A percentile compares a stretch with the other conserved stretches of the same genome.
phyloP scores from a whole-genome alignment of 2,329 filamentous ascomycete genomes.

The Fusarium papillatum region DNA sequence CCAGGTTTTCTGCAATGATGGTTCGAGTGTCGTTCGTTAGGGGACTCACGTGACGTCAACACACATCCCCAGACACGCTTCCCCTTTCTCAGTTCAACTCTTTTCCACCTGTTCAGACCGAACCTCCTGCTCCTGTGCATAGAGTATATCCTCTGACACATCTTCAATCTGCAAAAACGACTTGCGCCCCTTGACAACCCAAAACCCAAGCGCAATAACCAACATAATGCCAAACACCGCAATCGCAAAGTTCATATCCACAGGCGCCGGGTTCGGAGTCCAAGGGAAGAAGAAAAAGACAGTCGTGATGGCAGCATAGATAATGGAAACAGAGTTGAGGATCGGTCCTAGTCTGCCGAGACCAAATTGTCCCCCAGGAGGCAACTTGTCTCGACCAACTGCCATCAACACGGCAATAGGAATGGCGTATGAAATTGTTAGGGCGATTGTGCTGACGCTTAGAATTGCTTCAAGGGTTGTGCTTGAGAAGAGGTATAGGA shows the following conservation, averaged over 20 bases:
- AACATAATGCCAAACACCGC: slow-evolving; percentile 68
- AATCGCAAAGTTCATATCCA: slow-evolving; percentile 70
- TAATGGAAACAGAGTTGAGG: slow-evolving; percentile 60
- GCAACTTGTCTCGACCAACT: slow-evolving; percentile 65
- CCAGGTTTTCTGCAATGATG: neutral
- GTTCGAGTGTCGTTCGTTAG: neutral
- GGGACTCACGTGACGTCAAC: neutral
- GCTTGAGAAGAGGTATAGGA: slow-evolving; percentile 67
- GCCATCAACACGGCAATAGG: slow-evolving; percentile 62
- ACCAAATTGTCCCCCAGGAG: slow-evolving; percentile 55
- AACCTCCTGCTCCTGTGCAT: slow-evolving; percentile 10
- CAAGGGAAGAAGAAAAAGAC: slow-evolving; percentile 68
- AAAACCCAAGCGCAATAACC: slow-evolving; percentile 62
- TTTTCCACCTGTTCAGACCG: neutral
- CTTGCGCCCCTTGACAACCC: slow-evolving; percentile 59
- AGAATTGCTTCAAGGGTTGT: slow-evolving; percentile 66
- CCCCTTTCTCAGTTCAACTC: neutral
- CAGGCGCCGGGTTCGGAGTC: slow-evolving; percentile 55
- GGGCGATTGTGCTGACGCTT: slow-evolving; percentile 67
- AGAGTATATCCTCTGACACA: slow-evolving; percentile 13
- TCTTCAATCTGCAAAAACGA: slow-evolving; percentile 49
- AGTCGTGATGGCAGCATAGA: slow-evolving; percentile 65
- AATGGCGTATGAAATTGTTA: slow-evolving; percentile 64
- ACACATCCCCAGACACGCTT: neutral
- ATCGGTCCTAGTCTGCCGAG: slow-evolving; percentile 58